These are phyloP conservation scores for Rubia balearica DNA, from an alignment of 305 asterid species.

Conservation along the genomic window DNA sequence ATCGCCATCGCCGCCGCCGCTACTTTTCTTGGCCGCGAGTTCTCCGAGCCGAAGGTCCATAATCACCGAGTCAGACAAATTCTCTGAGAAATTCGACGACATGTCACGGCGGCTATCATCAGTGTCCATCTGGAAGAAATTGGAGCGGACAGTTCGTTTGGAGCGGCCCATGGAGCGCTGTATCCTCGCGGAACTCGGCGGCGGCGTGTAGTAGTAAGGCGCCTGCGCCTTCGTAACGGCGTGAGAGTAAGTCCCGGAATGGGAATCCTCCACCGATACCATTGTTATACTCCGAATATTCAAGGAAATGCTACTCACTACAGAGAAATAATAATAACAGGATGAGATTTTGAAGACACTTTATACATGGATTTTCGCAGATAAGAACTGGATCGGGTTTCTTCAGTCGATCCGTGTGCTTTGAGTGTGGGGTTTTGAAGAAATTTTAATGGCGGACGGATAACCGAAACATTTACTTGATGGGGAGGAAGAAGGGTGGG, in stretches of 20 bases:
- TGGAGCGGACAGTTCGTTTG: conserved; percentile 55
- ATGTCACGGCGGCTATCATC: conserved; percentile 6
- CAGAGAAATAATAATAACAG: too few relatives aligned
- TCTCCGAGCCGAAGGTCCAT: conserved; percentile 36
- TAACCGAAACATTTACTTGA: neutral
- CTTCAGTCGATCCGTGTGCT: neutral
- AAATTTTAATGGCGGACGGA: conserved; percentile 5
- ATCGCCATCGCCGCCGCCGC: neutral
- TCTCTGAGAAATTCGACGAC: conserved; percentile 19
- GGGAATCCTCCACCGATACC: conserved; percentile 25
- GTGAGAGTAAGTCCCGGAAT: conserved; percentile 9
- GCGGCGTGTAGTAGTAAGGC: conserved; percentile 40
- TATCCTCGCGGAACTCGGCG: conserved; percentile 26
- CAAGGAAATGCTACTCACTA: neutral
- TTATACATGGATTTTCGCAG: neutral
- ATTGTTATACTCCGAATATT: neutral
- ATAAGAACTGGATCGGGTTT: neutral
- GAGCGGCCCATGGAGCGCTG: conserved; percentile 43
- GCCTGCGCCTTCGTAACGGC: conserved; percentile 13
- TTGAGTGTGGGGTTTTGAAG: conserved; percentile 11
- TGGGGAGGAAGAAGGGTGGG: conserved; percentile 2
- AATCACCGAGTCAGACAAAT: conserved; percentile 34
- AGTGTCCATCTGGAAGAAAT: conserved; percentile 24
- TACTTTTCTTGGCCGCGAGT: conserved; percentile 22
- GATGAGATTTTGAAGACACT: neutral